A percentile compares a stretch with the other conserved stretches of the same genome.
These are phyloP conservation scores for Nemophila menziesii DNA, from an alignment of 257 asterid species.

Conservation along the genomic window DNA sequence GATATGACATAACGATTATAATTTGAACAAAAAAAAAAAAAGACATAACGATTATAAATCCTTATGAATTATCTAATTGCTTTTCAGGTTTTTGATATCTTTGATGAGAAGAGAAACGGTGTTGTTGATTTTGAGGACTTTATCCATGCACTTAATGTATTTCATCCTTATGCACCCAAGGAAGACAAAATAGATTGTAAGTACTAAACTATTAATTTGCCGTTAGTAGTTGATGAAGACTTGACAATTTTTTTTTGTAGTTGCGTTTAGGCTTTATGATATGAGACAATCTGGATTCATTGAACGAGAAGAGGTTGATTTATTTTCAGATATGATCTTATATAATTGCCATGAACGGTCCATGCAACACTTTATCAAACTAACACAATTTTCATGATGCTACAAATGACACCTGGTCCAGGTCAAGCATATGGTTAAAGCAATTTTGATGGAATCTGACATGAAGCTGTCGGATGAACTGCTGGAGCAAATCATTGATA, in stretches of 20 bases:
- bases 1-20: too few species aligned
- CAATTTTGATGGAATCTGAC: constrained; percentile 53
- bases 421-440: constrained; percentile 77
- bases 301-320: constrained; percentile 39
- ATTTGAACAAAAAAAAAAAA: too few species aligned
- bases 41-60: too few species aligned
- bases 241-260: constrained; percentile 16
- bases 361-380: too few species aligned
- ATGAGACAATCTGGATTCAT: constrained; percentile 40
- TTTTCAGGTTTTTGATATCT: constrained; percentile 62
- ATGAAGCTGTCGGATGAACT: constrained; percentile 47
- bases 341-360: background rate
- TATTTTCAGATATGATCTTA: background rate
- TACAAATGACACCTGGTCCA: constrained; percentile 12
- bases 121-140: constrained; percentile 80
- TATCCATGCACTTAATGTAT: constrained; percentile 53
- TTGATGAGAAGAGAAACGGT: constrained; percentile 71
- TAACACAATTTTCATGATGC: background rate
- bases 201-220: constrained; percentile 4
- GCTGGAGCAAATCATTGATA: constrained; percentile 66
- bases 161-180: constrained; percentile 60
- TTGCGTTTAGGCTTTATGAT: constrained; percentile 30
- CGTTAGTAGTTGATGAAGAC: background rate
- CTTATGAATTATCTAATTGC: background rate
- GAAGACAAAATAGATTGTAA: constrained; percentile 65